Evolutionary conservation across 106 monocot species (phyloP).

Genomic region (Gastrodia elata): DNA sequence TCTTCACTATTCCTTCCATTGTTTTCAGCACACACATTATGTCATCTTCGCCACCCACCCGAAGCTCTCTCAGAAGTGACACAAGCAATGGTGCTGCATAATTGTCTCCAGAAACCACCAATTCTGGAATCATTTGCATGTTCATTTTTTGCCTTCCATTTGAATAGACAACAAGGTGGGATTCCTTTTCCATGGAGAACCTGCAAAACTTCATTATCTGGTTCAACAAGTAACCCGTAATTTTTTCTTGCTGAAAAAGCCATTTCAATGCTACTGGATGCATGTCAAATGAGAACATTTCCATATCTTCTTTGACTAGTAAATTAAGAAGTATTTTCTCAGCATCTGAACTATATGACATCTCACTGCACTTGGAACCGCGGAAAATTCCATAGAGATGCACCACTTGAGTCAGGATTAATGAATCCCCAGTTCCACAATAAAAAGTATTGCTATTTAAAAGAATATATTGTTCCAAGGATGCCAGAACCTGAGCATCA

Average conservation of each 20-base stretch:
- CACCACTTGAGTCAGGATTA: constrained; percentile 55
- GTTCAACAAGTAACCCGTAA: constrained; percentile 29
- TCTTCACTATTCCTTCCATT: constrained; percentile 41
- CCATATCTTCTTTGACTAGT: constrained; percentile 49
- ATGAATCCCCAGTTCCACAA: constrained; percentile 24
- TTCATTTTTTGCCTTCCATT: constrained; percentile 23
- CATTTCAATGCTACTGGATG: constrained; percentile 75
- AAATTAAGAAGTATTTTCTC: constrained; percentile 61
- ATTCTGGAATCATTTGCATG: constrained; percentile 52
- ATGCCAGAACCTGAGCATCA: constrained; percentile 62
- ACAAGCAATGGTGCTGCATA: constrained; percentile 36
- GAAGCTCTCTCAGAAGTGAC: constrained; percentile 35
- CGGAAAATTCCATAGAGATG: constrained; percentile 60
- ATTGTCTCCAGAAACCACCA: constrained; percentile 56
- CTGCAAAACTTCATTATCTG: constrained; percentile 69
- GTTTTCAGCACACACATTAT: constrained; percentile 45
- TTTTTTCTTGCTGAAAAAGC: constrained; percentile 67
- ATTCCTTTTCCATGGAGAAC: constrained; percentile 22
- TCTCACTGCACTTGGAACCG: constrained; percentile 20
- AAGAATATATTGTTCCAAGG: constrained; percentile 83
- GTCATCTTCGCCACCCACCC: constrained; percentile 37
- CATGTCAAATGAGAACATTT: constrained; percentile 47
- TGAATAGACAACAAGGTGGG: constrained; percentile 20
- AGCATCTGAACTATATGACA: constrained; percentile 56
- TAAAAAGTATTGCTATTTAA: constrained; percentile 48